Base-by-base conservation (phyloP, 192 early-diverging fungal species). In the Mortierella hygrophila region DNA sequence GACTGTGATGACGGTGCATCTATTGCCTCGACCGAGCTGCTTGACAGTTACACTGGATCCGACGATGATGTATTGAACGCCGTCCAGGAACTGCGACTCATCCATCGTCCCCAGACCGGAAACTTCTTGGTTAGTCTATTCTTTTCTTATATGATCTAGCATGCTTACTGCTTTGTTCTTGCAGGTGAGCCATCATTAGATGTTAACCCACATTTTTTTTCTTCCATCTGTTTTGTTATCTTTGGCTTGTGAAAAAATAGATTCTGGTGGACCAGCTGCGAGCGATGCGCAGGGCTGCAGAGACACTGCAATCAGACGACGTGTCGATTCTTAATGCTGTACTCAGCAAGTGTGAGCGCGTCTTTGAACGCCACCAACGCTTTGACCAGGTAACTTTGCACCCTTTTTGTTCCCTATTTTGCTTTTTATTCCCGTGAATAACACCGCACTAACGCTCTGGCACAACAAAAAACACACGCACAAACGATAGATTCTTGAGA, bases 101-200 rank as follows among this genome's bases (percentile, higher is more conserved):
- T 84, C 26, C 77, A 79, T 8, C 72, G 41, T 18, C 77, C 77
- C 4, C 82, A 79, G 9, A 84, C 77, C 0, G 49, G 52, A 6
- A 84, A 84, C 82, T 84, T 84, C 63, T 41, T 52, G 49, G 82
- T 84, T 60, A 40, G 68, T 75, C 15, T 8, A n/a, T 1, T 32
- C 13, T 23, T 42, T 4, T 42, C n/a, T 16, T 73, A 29, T 18
- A 46, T 15, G 2, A 13, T 46, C 13, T 46, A 46, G 2, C 44
- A 3, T 15, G 2, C 10, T 46, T 46, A 15, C 29, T 49, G 52
- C 52, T 47, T 23, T 35, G 49, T 52, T 73, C 52, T 47, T 15
- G 21, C 44, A 9, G 8, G 13, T 15, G 44, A 18, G 7, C 13
- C 1, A 46, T 46, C 2, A 15, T 3, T 3, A 46, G 11, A 46